phyloP scores from a whole-genome alignment of 345 rosid species.

The Euphorbia lathyris region DNA sequence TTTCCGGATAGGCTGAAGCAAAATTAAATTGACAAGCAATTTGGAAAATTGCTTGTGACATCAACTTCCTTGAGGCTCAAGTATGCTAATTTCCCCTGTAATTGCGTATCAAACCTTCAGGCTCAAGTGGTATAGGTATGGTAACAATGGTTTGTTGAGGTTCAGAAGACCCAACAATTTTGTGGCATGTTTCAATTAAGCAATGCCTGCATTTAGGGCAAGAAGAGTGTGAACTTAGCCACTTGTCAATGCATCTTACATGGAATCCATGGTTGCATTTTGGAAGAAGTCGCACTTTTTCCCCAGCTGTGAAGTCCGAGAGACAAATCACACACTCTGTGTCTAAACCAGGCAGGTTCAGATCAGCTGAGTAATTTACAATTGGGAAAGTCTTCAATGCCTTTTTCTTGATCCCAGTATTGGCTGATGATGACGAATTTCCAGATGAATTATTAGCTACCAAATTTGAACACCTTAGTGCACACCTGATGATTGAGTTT shows the following conservation, averaged over 20 bases:
- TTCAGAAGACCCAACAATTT: slow-evolving; percentile 54
- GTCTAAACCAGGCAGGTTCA: slow-evolving; percentile 41
- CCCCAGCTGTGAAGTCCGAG: slow-evolving; percentile 42
- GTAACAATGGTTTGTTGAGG: slow-evolving; percentile 35
- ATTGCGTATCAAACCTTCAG: slow-evolving; percentile 44
- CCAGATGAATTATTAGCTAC: slow-evolving; percentile 18
- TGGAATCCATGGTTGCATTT: slow-evolving; percentile 73
- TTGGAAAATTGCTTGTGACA: too few relatives aligned
- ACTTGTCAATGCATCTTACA: slow-evolving; percentile 55
- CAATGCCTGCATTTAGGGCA: slow-evolving; percentile 73
- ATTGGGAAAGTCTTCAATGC: slow-evolving; percentile 45
- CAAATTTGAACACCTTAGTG: slow-evolving; percentile 33
- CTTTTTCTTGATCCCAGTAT: slow-evolving; percentile 43
- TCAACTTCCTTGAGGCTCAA: too few relatives aligned
- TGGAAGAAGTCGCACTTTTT: slow-evolving; percentile 45
- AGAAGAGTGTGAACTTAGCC: slow-evolving; percentile 62
- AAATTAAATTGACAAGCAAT: too few relatives aligned
- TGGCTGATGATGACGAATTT: slow-evolving; percentile 19
- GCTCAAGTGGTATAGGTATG: slow-evolving; percentile 47
- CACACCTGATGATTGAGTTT: slow-evolving; percentile 47
- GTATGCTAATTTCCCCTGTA: slow-evolving; percentile 32
- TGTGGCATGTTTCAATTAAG: slow-evolving; percentile 69
- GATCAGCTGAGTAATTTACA: slow-evolving; percentile 38
- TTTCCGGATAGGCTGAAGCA: too few relatives aligned
- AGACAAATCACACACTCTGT: slow-evolving; percentile 57